Evolutionary conservation across 78 protist genomes (phyloP).

Genomic region (Pigoraptor vietnamica): DNA sequence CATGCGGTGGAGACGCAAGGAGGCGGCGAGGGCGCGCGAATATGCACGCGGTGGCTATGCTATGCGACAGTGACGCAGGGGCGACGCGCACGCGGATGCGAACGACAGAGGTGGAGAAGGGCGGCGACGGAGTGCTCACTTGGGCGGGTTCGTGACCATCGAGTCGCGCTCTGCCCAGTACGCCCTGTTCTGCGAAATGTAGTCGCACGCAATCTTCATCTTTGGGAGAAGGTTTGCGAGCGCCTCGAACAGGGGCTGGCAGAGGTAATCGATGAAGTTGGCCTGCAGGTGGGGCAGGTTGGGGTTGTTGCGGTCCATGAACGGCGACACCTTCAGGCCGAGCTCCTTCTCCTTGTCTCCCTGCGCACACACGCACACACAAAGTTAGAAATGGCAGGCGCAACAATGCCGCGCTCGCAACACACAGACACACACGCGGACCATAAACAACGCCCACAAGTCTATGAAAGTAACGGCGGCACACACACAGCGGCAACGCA

Average conservation of each 20-base stretch:
- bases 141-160: background rate
- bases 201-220: background rate
- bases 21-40: too few species aligned
- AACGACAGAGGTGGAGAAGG: too few species aligned
- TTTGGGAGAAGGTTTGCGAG: background rate
- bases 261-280: background rate
- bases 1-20: too few species aligned
- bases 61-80: too few species aligned
- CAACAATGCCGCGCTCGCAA: background rate
- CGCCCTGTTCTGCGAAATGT: background rate
- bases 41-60: too few species aligned
- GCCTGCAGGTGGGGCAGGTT: background rate
- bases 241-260: background rate
- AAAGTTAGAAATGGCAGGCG: background rate
- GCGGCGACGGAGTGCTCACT: too few species aligned
- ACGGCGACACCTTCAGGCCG: slow-evolving; percentile 22
- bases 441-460: too few species aligned
- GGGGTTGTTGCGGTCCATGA: slow-evolving; percentile 21
- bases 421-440: background rate
- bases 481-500: background rate
- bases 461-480: too few species aligned
- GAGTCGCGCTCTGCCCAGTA: background rate
- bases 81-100: too few species aligned
- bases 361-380: background rate
- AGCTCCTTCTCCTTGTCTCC: slow-evolving; percentile 44